Base-by-base conservation (phyloP, 1,284 basidiomycete species). In the Paramarasmius palmivorus region DNA sequence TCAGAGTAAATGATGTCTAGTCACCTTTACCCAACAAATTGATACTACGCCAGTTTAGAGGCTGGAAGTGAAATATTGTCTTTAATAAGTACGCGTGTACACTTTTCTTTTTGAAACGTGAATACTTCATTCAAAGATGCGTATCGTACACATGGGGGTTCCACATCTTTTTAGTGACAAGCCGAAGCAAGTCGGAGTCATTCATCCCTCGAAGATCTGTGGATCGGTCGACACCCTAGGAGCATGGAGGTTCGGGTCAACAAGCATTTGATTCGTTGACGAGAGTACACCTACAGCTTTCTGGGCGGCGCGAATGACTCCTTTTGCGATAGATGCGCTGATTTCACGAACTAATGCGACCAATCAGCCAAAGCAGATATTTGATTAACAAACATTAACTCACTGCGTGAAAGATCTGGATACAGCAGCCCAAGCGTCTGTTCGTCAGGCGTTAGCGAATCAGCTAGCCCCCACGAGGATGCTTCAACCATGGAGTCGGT, bases 401-500 rank as follows among this genome's bases (percentile, higher is more conserved):
- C 60, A 79, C 77, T 94, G 60, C 92, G 79, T 60, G 87, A 82
- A 57, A 92, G 74, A 50, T 81, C 81, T 47, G 92, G 91, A 69
- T 93, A 94, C 14, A 93, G 68, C 52, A 93, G 74, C 32, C 82
- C 87, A 36, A 71, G 63, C 6, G 72, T 75, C 49, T 72, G 81
- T 71, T 97, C 95, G 42, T 91, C 87, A 14, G 71, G 62, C 4
- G 83, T 93, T 44, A 96, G 78, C 4, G 91, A 82, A 61, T 89
- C 76, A 3, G 91, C 87, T 36, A 97, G 81, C 3, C 91, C 91
- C 38, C 93, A 73, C 10, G 87, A 84, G 22, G 86, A 78, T 10
- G 87, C 83, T 66, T 91, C 88, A n/a, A 92, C 84, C 90, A 94
- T 93, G 59, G 76, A 75, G 66, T 92, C 87, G 9, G 87, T 90